Evolutionary conservation across 768 basidiomycete genomes (phyloP), one percentile per base, ranked within the genome.

Genomic region (Russula olivacea): DNA sequence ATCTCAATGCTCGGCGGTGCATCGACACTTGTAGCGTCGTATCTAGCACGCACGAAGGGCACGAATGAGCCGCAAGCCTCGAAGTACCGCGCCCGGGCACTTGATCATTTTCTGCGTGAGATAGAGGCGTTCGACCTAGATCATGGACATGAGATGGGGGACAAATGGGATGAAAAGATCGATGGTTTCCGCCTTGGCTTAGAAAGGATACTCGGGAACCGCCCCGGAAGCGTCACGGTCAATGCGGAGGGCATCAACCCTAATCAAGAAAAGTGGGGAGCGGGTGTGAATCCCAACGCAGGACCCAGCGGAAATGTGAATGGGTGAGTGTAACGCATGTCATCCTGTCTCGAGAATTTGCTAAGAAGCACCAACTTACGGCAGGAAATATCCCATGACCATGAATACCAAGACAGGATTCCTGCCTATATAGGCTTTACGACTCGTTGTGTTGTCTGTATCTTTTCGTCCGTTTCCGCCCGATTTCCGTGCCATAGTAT

Each of bases 1-100:
- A 77, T 76, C 19, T 69, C 79, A 4, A 49, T 79, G 36, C 72
- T 81, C 40, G 80, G 89, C 36, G 88, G 83, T n/a, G 61, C 86
- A 12, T 72, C 87, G 4, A 91, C 88, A 0, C 23, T 89, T 21
- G 79, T 85, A 15, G 87, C 88, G 19, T 85, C 87, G 2, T 90
- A 86, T 71, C 77, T 91, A 28, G 89, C 88, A 3, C 82, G 84
- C 14, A 78, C 81, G 28, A 82, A 87, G 30, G 86, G 87, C 12
- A 83, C 86, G 0, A 81, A 81, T 41, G 88, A 90, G 67, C 89
- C 89, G 2, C 86, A 89, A 64, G 56, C 79, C n/a, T 87, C 86
- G 0, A 76, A 78, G 34, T 70, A 75, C 3, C 80, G 82, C 12
- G 77, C 76, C 4, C 83, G 84, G 64, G 84, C 86, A 61, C 76